These are phyloP conservation scores for Paxillus involutus DNA, from an alignment of 768 basidiomycete genomes.

Conservation along the genomic window DNA sequence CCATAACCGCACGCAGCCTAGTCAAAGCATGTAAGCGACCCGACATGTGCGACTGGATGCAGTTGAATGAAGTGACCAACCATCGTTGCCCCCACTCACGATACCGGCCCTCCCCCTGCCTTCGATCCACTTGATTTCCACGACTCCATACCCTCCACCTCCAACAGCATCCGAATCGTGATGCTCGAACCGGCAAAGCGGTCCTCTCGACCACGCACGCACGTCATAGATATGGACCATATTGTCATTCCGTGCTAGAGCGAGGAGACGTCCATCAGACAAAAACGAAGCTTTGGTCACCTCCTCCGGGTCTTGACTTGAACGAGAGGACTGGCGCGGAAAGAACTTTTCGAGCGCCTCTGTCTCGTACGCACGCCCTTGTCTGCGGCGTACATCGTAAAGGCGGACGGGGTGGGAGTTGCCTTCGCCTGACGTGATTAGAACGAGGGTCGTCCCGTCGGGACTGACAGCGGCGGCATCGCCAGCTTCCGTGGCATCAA, in stretches of 20 bases:
- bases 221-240: conserved; percentile 60
- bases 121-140: conserved; percentile 54
- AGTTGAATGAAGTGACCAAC: conserved; percentile 34
- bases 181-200: conserved; percentile 52
- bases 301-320: conserved; percentile 29
- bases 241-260: conserved; percentile 61
- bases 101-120: conserved; percentile 44
- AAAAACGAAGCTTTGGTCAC: conserved; percentile 55
- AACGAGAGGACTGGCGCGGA: neutral
- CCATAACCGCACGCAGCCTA: conserved; percentile 75
- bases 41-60: neutral
- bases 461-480: conserved; percentile 49
- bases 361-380: conserved; percentile 24
- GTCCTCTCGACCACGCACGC: conserved; percentile 47
- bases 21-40: conserved; percentile 2
- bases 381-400: conserved; percentile 48
- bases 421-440: conserved; percentile 30
- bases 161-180: conserved; percentile 31
- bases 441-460: conserved; percentile 37
- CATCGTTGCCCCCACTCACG: conserved; percentile 64
- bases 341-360: conserved; percentile 38
- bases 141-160: conserved; percentile 45
- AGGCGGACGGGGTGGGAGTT: conserved; percentile 41
- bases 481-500: conserved; percentile 52
- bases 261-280: conserved; percentile 59